These are phyloP conservation scores for Camellia oleifera DNA, from an alignment of 179 eudicot species.

Conservation along the genomic window DNA sequence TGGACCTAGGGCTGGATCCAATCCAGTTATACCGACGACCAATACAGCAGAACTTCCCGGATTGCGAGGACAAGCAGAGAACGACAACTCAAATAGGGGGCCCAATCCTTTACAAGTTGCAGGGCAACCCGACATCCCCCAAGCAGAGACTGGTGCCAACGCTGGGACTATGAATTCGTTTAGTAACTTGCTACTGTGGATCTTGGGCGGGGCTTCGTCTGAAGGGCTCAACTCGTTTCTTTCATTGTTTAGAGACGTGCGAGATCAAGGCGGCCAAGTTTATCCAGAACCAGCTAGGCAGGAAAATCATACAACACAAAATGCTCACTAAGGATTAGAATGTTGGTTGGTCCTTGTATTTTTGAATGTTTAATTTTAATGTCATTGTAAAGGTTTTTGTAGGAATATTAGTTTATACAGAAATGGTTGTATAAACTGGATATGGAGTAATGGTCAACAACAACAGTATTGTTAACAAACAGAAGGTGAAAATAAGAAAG, in stretches of 20 bases:
- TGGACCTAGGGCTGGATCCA: conserved; percentile 34
- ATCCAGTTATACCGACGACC: conserved; percentile 37
- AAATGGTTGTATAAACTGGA: background rate
- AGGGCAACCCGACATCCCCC: conserved; percentile 49
- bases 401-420: background rate
- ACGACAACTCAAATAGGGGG: conserved; percentile 30
- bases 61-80: conserved; percentile 34
- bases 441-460: no score
- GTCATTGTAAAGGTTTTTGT: background rate
- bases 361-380: background rate
- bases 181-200: conserved; percentile 79
- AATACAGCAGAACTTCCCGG: conserved; percentile 35
- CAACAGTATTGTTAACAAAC: no score
- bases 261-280: conserved; percentile 80
- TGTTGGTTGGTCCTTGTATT: background rate
- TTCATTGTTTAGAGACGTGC: conserved; percentile 80
- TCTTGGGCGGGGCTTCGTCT: conserved; percentile 85
- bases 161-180: conserved; percentile 85
- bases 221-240: conserved; percentile 85
- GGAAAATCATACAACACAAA: conserved; percentile 38
- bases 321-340: conserved; percentile 18
- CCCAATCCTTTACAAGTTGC: conserved; percentile 45
- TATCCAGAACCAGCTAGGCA: conserved; percentile 44
- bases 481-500: no score
- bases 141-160: conserved; percentile 54